Evolutionary conservation across 2,329 filamentous ascomycete species (phyloP), one percentile per base, ranked within the genome.

Genomic region (Arthrobotrys entomopaga): DNA sequence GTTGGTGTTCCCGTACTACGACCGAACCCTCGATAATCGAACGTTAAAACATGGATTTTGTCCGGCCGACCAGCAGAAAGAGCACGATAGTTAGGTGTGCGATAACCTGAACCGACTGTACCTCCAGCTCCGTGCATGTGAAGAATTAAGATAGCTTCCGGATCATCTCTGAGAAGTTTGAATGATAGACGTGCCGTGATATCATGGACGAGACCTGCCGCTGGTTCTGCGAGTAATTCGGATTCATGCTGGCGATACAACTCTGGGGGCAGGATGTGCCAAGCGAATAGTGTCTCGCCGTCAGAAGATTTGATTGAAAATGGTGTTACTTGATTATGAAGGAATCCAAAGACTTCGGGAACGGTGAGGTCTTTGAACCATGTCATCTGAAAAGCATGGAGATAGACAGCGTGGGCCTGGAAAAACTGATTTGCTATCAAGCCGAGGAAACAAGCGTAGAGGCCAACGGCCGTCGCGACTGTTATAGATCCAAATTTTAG

Each of bases 21-120:
- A 0, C 88, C 87, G 76, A 86, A 90, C 0, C 88, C 87, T 3
- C 87, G 84, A 77, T 89, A 89, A 80, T 90, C 87, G 61, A 90
- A 84, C 1, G 85, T 83, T 7, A 89, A 78, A 42, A 86, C 83
- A 77, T 90, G 86, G 1, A 87, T 86, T 43, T 85, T 86, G 19
- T 81, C 78, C 0, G 86, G 84, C 0, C 83, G 81, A 0, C 81
- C 83, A 5, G 84, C 84, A n/a, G 82, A 85, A 48, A 88, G 81
- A 11, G 84, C 85, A 1, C 86, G 84, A 78, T 89, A 89, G 77
- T 84, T 87, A 2, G 84, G 82, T 0, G 84, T 84, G 6, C 87
- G 81, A 79, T 83, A 86, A 0, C 85, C 85, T 1, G 85, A 87
- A 0, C 82, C 87, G 5, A 89, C 80, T 0, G 85, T 88, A 0